A percentile compares a stretch with the other conserved stretches of the same genome.
phyloP scores from a whole-genome alignment of 2,329 filamentous ascomycete species.

The Macrophomina pseudophaseolina region DNA sequence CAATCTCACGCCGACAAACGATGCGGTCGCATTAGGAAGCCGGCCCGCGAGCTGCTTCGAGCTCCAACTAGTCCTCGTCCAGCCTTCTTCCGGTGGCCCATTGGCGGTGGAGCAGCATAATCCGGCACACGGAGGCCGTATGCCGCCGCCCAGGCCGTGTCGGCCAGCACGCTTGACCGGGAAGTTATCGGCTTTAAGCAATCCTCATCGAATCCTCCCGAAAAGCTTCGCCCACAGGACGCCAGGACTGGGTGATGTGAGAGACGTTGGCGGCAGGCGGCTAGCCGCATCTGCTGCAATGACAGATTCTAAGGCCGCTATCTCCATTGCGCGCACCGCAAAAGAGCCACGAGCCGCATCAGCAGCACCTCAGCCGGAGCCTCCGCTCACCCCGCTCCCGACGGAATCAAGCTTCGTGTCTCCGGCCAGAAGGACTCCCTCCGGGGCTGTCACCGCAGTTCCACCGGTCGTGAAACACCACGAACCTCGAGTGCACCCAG shows the following conservation, averaged over 20 bases:
- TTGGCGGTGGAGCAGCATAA: not conserved
- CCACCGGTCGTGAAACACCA: conserved; percentile 1
- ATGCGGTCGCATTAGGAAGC: not conserved
- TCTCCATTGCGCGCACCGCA: not conserved
- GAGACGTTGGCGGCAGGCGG: not conserved
- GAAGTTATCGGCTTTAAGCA: not conserved
- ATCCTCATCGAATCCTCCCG: not conserved
- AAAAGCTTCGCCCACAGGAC: no score
- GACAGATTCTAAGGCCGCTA: not conserved
- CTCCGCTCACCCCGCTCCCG: not conserved
- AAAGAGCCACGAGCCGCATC: not conserved
- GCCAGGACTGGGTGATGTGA: not conserved
- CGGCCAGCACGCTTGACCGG: not conserved
- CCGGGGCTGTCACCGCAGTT: not conserved
- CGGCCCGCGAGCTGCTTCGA: conserved; percentile 5
- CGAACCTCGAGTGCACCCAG: not conserved
- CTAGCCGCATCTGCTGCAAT: not conserved
- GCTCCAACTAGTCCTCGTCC: not conserved
- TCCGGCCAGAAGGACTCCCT: no score
- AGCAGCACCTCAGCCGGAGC: not conserved
- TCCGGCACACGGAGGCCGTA: not conserved
- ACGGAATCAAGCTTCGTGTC: not conserved
- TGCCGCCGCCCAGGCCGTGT: not conserved
- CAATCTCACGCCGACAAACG: not conserved
- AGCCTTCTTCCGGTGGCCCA: not conserved